Base-by-base conservation (phyloP, 306 rosid genomes). In the Castanea crenata region DNA sequence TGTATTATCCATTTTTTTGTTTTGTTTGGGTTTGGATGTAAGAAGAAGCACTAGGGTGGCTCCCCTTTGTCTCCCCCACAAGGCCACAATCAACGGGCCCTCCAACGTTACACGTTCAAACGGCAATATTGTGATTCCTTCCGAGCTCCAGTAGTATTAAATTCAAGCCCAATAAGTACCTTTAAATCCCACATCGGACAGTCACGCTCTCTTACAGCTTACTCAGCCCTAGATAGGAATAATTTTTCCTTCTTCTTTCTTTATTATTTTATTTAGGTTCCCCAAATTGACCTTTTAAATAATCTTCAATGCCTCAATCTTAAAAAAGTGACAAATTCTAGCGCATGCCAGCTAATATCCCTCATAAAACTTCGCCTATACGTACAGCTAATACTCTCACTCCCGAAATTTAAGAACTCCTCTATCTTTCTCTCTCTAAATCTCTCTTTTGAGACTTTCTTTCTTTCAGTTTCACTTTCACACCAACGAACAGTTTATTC, bases 341-440 rank as follows among this genome's bases (percentile, higher is more conserved):
- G 92, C 88, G 90, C 93, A 83, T 90, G 99, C 86, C 99, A 94
- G 99, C 99, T 92, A 93, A 89, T 89, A 55, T 71, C 35, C 81
- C 86, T 84, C 91, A 83, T 79, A 85, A 87, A 88, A 87, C 88
- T 73, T 83, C 93, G 93, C 86, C 92, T 62, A 78, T 85, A 80
- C 90, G 86, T 85, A 89, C 97, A 87, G 98, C 98, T 81, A 85
- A 91, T 82, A 59, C 87, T 23, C 0, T 20, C 83, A 75, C 87
- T 83, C 12, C 62, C 83, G 79, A 83, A 75, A 80, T 56, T 80
- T 71, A 70, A 86, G 82, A 35, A 18, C 79, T 44, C 54, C 46
- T 62, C 52, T 67, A 16, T 52, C 27, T 73, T 20, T 64, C 73
- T 44, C 51, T 18, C 52, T 25, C 27, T 25, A 25, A 25, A 25